Percentiles rank a stretch among this genome's conserved stretches.
Evolutionary conservation across 2,329 filamentous ascomycete species (phyloP).

Genomic region (Fusarium pininemorale): DNA sequence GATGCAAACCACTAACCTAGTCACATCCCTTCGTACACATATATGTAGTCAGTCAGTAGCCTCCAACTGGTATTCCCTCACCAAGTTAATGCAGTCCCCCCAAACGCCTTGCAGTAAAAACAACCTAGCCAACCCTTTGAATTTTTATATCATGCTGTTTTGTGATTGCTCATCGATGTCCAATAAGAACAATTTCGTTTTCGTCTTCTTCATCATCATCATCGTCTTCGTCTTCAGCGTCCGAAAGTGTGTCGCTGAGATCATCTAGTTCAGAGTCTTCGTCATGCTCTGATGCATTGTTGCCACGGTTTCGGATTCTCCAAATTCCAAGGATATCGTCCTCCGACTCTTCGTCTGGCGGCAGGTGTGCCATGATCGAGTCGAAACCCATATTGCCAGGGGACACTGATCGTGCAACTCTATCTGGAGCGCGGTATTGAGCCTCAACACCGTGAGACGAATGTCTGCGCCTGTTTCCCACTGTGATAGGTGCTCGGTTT

Average conservation of each 20-base stretch:
- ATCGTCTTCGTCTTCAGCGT: constrained; percentile 57
- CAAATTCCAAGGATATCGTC: constrained; percentile 68
- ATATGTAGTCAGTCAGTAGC: constrained; percentile 16
- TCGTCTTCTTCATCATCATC: constrained; percentile 62
- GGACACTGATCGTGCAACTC: constrained; percentile 57
- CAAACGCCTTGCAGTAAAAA: constrained; percentile 40
- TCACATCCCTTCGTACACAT: constrained; percentile 17
- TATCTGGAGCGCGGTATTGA: constrained; percentile 49
- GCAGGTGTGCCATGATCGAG: constrained; percentile 37
- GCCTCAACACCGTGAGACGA: constrained; percentile 51
- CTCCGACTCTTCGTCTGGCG: constrained; percentile 58
- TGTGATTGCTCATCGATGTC: constrained; percentile 53
- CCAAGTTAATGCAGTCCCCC: constrained; percentile 21
- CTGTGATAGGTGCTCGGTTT: constrained; percentile 21
- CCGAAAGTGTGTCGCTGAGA: constrained; percentile 52
- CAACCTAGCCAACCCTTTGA: constrained; percentile 1
- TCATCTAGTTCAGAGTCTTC: constrained; percentile 58
- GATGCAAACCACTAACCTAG: constrained; percentile 16
- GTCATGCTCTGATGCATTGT: constrained; percentile 59
- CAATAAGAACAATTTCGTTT: constrained; percentile 60
- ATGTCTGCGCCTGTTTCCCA: constrained; percentile 49
- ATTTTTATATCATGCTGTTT: constrained; percentile 3
- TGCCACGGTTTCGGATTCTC: constrained; percentile 56
- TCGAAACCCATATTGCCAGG: constrained; percentile 46
- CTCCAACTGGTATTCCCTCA: constrained; percentile 11